These are phyloP conservation scores for Debaryomyces maramus DNA, from an alignment of 805 yeast genomes.

Conservation along the genomic window DNA sequence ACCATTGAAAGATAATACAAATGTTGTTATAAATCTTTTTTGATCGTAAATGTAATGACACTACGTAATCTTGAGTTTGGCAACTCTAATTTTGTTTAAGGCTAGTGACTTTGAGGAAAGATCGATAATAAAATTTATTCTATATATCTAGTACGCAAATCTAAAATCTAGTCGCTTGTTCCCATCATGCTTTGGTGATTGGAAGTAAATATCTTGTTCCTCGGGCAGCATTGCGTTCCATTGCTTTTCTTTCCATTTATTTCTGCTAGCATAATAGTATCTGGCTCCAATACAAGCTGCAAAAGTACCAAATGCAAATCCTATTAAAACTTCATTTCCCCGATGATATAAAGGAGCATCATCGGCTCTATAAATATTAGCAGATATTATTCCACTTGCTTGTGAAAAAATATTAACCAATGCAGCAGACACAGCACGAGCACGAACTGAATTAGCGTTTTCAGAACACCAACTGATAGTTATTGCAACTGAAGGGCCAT, in stretches of 20 bases:
- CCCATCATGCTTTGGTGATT: constrained; percentile 51
- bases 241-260: constrained; percentile 39
- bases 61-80: too few relatives aligned
- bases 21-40: too few relatives aligned
- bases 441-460: constrained; percentile 61
- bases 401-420: constrained; percentile 66
- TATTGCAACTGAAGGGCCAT: constrained; percentile 53
- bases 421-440: constrained; percentile 65
- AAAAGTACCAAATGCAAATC: constrained; percentile 32
- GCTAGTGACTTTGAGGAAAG: too few relatives aligned
- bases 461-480: constrained; percentile 61
- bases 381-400: constrained; percentile 51
- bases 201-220: constrained; percentile 49
- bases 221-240: constrained; percentile 55
- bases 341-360: constrained; percentile 61
- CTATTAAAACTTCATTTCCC: constrained; percentile 51
- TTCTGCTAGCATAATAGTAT: constrained; percentile 41
- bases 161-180: constrained; percentile 55
- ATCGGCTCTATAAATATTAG: constrained; percentile 55
- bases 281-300: constrained; percentile 29
- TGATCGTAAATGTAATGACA: too few relatives aligned
- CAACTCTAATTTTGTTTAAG: too few relatives aligned
- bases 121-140: constrained; percentile 18
- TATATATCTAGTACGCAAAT: constrained; percentile 27
- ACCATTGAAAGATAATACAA: too few relatives aligned